A percentile compares a stretch with the other conserved stretches of the same genome.
phyloP scores from a whole-genome alignment of 2,329 filamentous ascomycete species.

The Parafenestella ontariensis region DNA sequence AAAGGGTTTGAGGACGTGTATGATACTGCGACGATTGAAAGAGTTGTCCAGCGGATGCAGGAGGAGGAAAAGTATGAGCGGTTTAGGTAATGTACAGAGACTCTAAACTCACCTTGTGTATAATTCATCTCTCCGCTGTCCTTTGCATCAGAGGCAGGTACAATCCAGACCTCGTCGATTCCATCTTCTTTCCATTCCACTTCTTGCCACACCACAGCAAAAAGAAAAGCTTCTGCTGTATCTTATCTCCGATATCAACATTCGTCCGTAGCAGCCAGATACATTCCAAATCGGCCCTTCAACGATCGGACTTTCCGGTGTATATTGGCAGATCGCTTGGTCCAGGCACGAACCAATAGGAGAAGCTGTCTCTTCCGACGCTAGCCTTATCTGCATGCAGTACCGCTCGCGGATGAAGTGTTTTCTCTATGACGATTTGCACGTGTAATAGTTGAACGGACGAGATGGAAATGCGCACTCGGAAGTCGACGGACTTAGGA shows the following conservation, averaged over 20 bases:
- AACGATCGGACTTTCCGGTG: conserved; percentile 3
- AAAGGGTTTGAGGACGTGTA: conserved; percentile 77
- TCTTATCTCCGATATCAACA: conserved; percentile 5
- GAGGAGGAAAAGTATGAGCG: conserved; percentile 68
- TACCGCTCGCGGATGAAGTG: not conserved
- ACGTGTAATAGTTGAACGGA: not conserved
- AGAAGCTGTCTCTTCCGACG: conserved; percentile 1
- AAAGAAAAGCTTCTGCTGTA: not conserved
- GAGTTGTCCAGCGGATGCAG: conserved; percentile 69
- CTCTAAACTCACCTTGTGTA: too few relatives aligned
- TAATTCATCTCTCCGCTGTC: not conserved
- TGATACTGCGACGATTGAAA: conserved; percentile 68
- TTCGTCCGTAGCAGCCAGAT: not conserved
- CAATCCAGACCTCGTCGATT: not conserved
- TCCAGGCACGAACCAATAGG: conserved; percentile 10
- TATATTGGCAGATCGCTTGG: conserved; percentile 5
- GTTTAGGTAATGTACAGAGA: conserved; percentile 52
- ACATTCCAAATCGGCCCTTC: too few relatives aligned
- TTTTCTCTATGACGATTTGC: conserved; percentile 10
- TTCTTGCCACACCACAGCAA: not conserved
- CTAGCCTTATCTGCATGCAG: not conserved
- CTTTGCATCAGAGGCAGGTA: not conserved
- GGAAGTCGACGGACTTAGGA: too few relatives aligned
- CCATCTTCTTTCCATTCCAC: not conserved
- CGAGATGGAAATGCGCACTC: too few relatives aligned